Evolutionary conservation across 345 rosid genomes (phyloP), one percentile per base, ranked within the genome.

Genomic region (Salix exigua): DNA sequence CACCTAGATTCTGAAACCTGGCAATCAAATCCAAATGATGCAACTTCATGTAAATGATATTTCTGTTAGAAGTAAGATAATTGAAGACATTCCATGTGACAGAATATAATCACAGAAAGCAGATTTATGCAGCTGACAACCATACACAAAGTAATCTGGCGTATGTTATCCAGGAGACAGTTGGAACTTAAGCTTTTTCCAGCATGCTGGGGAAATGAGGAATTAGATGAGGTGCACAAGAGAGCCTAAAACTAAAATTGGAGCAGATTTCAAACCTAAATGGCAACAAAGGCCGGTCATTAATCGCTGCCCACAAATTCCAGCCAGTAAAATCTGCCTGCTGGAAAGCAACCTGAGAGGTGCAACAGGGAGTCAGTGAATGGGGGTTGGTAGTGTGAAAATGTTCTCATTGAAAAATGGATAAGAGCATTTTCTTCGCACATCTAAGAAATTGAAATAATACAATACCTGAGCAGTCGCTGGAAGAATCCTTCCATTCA

Each of bases 221-320:
- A 40, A 40, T 40, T 40, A 40, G 12, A 8, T 7, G 44, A 40
- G 12, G 44, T 6, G 9, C 44, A 40, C 44, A 40, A 40, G 10
- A 40, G 44, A 40, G 1, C 44, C 44, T 10, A 10, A 40, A 40
- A 40, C 44, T 7, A 40, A 40, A 40, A 40, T 40, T 40, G 1
- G 44, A 40, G 44, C 44, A 40, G 44, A 40, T 40, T 40, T 60
- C 81, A 80, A 68, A 95, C 97, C 94, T 93, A 82, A 95, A 95
- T 18, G 99, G 99, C 74, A 95, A 84, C 79, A 93, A 82, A 21
- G 97, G 99, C 26, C 97, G 92, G 82, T 78, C 77, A 83, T 95
- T 95, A 60, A 93, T 92, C 69, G 97, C 97, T 72, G 97, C 97
- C 99, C 99, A 95, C 33, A 95, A 82, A 86, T 95, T 95, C 97